Evolutionary conservation across 768 basidiomycete species (phyloP).

Genomic region (Podaxis pistillaris): DNA sequence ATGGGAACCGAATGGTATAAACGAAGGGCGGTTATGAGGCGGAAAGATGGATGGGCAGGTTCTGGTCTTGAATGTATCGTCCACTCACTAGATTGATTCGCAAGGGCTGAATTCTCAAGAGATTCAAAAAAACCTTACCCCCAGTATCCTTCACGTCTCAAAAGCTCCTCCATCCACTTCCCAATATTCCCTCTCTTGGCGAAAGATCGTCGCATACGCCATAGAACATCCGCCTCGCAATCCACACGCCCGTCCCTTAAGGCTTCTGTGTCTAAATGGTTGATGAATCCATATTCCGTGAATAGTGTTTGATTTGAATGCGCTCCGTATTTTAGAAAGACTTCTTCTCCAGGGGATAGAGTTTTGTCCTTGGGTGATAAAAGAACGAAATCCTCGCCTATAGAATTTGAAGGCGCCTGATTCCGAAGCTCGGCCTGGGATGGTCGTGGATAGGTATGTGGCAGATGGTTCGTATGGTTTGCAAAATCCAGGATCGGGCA

Average conservation of each 20-base stretch:
- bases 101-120: conserved; percentile 1
- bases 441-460: conserved; percentile 42
- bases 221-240: conserved; percentile 66
- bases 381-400: conserved; percentile 49
- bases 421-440: conserved; percentile 36
- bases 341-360: conserved; percentile 55
- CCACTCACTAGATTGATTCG: conserved; percentile 61
- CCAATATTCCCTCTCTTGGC: conserved; percentile 37
- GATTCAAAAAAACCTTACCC: conserved; percentile 46
- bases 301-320: conserved; percentile 80
- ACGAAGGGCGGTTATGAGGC: conserved; percentile 69
- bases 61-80: conserved; percentile 60
- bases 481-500: conserved; percentile 92
- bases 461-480: conserved; percentile 57
- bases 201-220: conserved; percentile 51
- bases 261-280: conserved; percentile 28
- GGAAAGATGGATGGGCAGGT: conserved; percentile 77
- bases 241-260: conserved; percentile 26
- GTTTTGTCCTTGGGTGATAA: conserved; percentile 42
- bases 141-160: conserved; percentile 77
- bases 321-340: conserved; percentile 76
- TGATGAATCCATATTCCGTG: conserved; percentile 89
- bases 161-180: conserved; percentile 45
- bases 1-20: conserved; percentile 52
- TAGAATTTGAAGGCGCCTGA: conserved; percentile 30